Base-by-base conservation (phyloP, 768 basidiomycete species). In the Suillus ampliporus region DNA sequence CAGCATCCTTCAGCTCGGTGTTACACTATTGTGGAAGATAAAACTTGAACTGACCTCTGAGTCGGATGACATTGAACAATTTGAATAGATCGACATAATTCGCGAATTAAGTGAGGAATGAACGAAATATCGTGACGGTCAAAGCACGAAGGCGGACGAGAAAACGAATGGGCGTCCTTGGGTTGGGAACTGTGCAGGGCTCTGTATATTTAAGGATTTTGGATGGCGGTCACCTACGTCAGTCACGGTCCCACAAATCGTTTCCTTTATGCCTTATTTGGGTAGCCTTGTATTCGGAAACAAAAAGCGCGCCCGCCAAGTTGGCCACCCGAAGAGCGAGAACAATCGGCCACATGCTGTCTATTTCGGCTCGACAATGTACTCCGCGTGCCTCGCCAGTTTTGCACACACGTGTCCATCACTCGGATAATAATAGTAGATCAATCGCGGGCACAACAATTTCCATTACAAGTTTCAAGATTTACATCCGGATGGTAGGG, bases 281-380 rank as follows among this genome's bases (percentile, higher is more conserved):
- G 74, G 74, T 50, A 77, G 23, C 63, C 67, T 75, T 75, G 72
- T 75, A 64, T 63, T 56, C 43, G 34, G 46, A 61, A 64, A 76
- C 74, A 75, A 77, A 77, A 63, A 46, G 56, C 40, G 35, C 61
- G 57, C 31, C 28, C 35, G 35, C 11, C 54, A 56, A 57, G 35
- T 28, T 53, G 43, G 47, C 44, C 44, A 59, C 48, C 43, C 28
- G 47, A 50, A 60, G 53, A n/a, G 35, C 53, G 35, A 53, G 52
- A 54, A 54, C 35, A 54, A 54, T 37, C 26, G 47, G 21, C 14
- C 10, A 5, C 4, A 21, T 35, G 15, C 8, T 54, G n/a, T 44
- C 58, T 38, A 56, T 38, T 53, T 60, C 59, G 59, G 59, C n/a
- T 60, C 37, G 26, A 60, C 35, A 26, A 60, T 58, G 59, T 40